Percentiles rank a stretch among this genome's conserved stretches.
These are phyloP conservation scores for Zalaria obscura DNA, from an alignment of 2,329 filamentous ascomycete species.

Conservation along the genomic window DNA sequence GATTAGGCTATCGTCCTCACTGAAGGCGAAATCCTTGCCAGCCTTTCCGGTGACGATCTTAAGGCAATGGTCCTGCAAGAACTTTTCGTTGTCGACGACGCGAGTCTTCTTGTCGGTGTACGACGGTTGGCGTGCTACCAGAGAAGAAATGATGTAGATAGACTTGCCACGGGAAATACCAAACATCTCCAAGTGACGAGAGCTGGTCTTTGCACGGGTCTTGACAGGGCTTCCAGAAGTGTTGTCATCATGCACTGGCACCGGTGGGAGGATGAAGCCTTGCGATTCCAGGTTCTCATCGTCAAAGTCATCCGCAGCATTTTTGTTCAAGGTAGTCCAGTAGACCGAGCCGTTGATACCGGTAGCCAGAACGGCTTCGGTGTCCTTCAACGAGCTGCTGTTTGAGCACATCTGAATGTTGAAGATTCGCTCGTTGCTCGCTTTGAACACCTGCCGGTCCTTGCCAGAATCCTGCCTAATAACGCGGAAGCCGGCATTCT, in stretches of 20 bases:
- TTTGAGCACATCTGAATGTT: constrained; percentile 74
- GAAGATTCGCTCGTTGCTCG: constrained; percentile 87
- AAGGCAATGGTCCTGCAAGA: constrained; percentile 72
- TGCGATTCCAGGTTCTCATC: constrained; percentile 68
- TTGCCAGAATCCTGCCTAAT: constrained; percentile 89
- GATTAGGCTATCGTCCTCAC: constrained; percentile 87
- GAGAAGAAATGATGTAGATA: constrained; percentile 70
- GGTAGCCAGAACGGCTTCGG: constrained; percentile 79
- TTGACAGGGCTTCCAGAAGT: constrained; percentile 85
- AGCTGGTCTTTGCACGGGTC: constrained; percentile 84
- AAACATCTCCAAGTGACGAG: constrained; percentile 82
- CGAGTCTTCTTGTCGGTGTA: constrained; percentile 39
- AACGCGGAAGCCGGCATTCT: constrained; percentile 81
- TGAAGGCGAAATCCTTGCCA: constrained; percentile 96
- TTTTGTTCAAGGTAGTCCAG: constrained; percentile 70
- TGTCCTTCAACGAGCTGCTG: constrained; percentile 39
- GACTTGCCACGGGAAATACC: constrained; percentile 91
- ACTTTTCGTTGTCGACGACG: constrained; percentile 71
- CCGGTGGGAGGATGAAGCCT: constrained; percentile 79
- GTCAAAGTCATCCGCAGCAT: constrained; percentile 65
- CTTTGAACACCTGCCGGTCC: constrained; percentile 82
- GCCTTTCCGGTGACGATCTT: constrained; percentile 97
- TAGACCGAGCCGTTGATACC: constrained; percentile 95
- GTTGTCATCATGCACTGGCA: constrained; percentile 75
- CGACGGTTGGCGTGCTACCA: constrained; percentile 34